Evolutionary conservation across 1,284 basidiomycete genomes (phyloP).

Genomic region (Puccinia coronata): DNA sequence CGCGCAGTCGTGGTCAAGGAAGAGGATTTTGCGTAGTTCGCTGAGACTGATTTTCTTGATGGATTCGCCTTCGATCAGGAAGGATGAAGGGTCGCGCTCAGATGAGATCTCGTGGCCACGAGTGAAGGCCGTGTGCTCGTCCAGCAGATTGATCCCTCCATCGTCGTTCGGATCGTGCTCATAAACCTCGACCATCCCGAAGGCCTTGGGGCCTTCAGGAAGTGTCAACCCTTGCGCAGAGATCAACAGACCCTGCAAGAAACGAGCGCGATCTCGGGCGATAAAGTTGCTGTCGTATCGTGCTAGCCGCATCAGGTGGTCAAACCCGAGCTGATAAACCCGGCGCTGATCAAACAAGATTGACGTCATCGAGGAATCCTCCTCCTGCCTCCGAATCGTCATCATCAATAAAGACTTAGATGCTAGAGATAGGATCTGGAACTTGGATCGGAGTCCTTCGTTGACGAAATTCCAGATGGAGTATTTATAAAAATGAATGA

Average conservation of each 20-base stretch:
- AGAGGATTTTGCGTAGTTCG: constrained; percentile 34
- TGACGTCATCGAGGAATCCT: constrained; percentile 55
- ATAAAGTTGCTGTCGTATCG: constrained; percentile 84
- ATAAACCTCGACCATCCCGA: constrained; percentile 18
- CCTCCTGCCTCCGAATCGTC: constrained; percentile 64
- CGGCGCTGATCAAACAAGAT: constrained; percentile 53
- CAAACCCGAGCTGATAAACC: constrained; percentile 46
- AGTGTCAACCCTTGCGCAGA: constrained; percentile 16
- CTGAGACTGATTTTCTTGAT: constrained; percentile 22
- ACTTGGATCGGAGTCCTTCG: constrained; percentile 36
- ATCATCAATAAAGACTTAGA: constrained; percentile 64
- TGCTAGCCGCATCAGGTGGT: constrained; percentile 63
- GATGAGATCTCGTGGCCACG: constrained; percentile 29
- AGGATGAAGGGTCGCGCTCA: neutral
- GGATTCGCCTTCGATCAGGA: neutral
- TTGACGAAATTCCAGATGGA: constrained; percentile 39
- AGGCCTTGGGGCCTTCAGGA: neutral
- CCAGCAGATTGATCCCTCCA: neutral
- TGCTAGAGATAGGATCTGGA: constrained; percentile 27
- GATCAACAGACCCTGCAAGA: constrained; percentile 67
- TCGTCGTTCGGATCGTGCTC: neutral
- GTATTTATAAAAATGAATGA: constrained; percentile 38
- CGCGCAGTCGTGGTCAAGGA: neutral
- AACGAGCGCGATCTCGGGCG: constrained; percentile 80
- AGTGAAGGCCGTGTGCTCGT: constrained; percentile 38